These are phyloP conservation scores for Ganoderma lucidum DNA, from an alignment of 1,284 basidiomycete genomes.

Conservation along the genomic window DNA sequence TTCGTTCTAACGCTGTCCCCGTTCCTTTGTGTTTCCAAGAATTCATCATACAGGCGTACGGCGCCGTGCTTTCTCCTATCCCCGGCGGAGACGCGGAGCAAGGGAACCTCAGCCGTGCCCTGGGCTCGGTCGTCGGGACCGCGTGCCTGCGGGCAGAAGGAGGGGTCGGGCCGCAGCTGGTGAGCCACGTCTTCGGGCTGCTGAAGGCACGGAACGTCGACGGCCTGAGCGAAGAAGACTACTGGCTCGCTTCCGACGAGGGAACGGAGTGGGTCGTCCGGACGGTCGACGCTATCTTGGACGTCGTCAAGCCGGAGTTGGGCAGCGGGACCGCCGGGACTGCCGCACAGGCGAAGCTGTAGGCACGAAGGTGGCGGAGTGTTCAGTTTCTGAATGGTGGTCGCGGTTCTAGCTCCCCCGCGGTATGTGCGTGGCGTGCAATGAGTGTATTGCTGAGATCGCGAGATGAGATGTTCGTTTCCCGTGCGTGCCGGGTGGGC, in stretches of 20 bases:
- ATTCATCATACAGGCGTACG: slow-evolving; percentile 95
- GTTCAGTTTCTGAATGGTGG: background rate
- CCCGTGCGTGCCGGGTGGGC: background rate
- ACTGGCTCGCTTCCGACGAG: slow-evolving; percentile 89
- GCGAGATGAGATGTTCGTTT: slow-evolving; percentile 8
- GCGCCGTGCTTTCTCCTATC: slow-evolving; percentile 83
- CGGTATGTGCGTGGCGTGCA: slow-evolving; percentile 10
- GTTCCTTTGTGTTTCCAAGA: slow-evolving; percentile 51
- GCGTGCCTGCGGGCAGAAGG: slow-evolving; percentile 92
- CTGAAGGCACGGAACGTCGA: slow-evolving; percentile 79
- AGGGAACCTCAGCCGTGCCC: slow-evolving; percentile 85
- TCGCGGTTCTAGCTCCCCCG: slow-evolving; percentile 10
- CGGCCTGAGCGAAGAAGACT: slow-evolving; percentile 75
- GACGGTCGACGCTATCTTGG: slow-evolving; percentile 84
- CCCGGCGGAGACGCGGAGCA: slow-evolving; percentile 65
- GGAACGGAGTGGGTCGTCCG: slow-evolving; percentile 93
- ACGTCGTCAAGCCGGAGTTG: slow-evolving; percentile 64
- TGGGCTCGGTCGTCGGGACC: slow-evolving; percentile 90
- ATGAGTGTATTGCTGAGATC: slow-evolving; percentile 18
- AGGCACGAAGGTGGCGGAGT: slow-evolving; percentile 36
- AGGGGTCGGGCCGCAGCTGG: slow-evolving; percentile 91
- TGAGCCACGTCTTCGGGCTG: slow-evolving; percentile 92
- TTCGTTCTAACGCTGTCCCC: background rate
- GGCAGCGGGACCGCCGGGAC: slow-evolving; percentile 44
- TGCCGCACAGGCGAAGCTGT: slow-evolving; percentile 65